Evolutionary conservation across 306 rosid genomes (phyloP).

Genomic region (Trifolium repens): DNA sequence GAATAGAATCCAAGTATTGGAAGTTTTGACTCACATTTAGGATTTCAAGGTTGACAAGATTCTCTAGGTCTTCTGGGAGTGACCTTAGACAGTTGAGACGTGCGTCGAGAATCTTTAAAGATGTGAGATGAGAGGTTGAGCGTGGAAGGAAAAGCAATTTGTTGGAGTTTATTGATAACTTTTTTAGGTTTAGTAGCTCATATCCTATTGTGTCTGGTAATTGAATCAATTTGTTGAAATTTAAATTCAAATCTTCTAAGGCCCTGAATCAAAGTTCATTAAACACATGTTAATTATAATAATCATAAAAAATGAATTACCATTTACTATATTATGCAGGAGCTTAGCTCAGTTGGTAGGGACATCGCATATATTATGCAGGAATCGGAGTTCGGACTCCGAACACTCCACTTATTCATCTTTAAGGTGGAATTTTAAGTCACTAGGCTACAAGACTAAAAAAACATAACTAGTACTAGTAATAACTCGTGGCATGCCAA

Average conservation of each 20-base stretch:
- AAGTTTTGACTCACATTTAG: conserved; percentile 92
- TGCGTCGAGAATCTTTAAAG: conserved; percentile 64
- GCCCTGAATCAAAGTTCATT: conserved; percentile 44
- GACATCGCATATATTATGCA: too few species aligned
- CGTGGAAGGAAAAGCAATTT: conserved; percentile 66
- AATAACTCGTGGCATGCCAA: too few species aligned
- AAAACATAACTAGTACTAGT: too few species aligned
- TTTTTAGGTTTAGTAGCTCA: conserved; percentile 68
- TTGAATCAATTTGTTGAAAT: conserved; percentile 75
- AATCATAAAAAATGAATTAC: too few species aligned
- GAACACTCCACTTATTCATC: too few species aligned
- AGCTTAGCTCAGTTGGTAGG: too few species aligned
- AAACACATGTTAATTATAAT: background rate
- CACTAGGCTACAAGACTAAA: too few species aligned
- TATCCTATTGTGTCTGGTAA: conserved; percentile 74
- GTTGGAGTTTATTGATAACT: conserved; percentile 80
- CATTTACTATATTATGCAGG: too few species aligned
- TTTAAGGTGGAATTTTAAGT: too few species aligned
- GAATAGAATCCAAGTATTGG: conserved; percentile 70
- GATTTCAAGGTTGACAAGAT: conserved; percentile 75
- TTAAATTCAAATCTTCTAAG: conserved; percentile 81
- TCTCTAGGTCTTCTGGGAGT: conserved; percentile 77
- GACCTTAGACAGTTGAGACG: conserved; percentile 78
- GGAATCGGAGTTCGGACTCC: too few species aligned
- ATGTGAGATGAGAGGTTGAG: conserved; percentile 63